Base-by-base conservation (phyloP, 1,139 yeast genomes). In the Geotrichum fermentans region DNA sequence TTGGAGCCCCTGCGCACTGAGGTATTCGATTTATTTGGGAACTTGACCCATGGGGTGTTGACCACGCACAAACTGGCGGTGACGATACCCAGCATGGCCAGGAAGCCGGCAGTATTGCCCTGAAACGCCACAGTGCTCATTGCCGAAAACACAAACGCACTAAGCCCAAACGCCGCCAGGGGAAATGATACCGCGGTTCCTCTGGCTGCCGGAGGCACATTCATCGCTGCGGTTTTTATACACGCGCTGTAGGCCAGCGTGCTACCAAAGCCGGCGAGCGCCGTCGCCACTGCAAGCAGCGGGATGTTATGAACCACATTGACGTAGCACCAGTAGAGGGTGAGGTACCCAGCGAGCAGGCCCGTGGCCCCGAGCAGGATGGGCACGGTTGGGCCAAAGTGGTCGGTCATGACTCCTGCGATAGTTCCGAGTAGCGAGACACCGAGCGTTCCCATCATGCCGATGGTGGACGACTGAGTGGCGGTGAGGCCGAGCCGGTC, bases 351-450 rank as follows among this genome's bases (percentile, higher is more conserved):
- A 7, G 50, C 22, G 14, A 58, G 54, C 26, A 64, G 49, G 24
- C 58, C 45, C 13, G 55, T 20, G 0, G 62, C 60, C 16, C 69
- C 70, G 22, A 63, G 36, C 8, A 78, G 10, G 65, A 61, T 39
- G 0, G 82, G 72, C n/a, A 66, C 46, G 2, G 76, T 67, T 52
- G 78, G 78, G 3, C 82, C 82, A 26, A 66, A 67, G 38, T 61
- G 63, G 59, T 80, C 84, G 13, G 79, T 79, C n/a, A 78, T 67
- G n/a, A 64, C 59, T 1, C 84, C 84, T 0, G 81, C 79, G 3
- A 77, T 49, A 1, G 81, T 81, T 0, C 82, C 83, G 2, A 78
- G 67, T 18, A 77, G 53, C n/a, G 82, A 79, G 29, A 77, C 72
- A 2, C 84, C 84, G 17, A 78, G 60, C 10, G 79, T 75, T 2